Evolutionary conservation across 495 filamentous ascomycete genomes (phyloP), one percentile per base, ranked within the genome.

Genomic region (Amniculicola lignicola): DNA sequence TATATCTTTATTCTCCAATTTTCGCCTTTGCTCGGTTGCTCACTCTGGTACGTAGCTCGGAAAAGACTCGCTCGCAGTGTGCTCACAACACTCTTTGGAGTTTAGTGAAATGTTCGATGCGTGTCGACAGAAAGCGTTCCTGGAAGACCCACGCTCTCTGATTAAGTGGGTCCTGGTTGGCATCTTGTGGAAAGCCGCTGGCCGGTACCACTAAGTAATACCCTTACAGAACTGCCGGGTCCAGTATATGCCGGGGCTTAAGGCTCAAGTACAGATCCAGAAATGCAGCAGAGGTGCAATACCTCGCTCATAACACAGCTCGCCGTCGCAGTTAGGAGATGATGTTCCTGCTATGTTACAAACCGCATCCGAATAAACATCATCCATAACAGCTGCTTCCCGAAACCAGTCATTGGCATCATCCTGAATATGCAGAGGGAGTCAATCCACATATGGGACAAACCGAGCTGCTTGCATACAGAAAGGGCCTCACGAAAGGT

Each of bases 391-490:
- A 15, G 16, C 44, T 3, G 41, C 29, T 39, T 56, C 52, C 10
- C 16, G 14, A 10, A 18, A 11, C 52, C 52, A 56, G 31, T 58
- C 54, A 16, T 27, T 36, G 12, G 16, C 9, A 31, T 54, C 31
- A 27, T 63, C 56, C 31, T 63, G 27, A 61, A 37, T 40, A 64
- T 61, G 39, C 57, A 64, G 10, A 64, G 15, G 2, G 41, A 18
- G 40, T 64, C 61, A 23, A 64, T 54, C 61, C 60, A 64, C 12
- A 63, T n/a, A 24, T 63, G 59, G 2, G 33, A 18, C 1, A 51
- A 11, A n/a, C 36, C 28, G 10, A 62, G 29, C 11, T 45, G 7
- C 22, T 31, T 31, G 6, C 14, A 35, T n/a, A 46, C 19, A 10
- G 9, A 2, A 10, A 58, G 27, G 4, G 45, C 59, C 3, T 62